Conservation (phyloP, 1,284 basidiomycete species). For the Leccinum ponderosum region DNA sequence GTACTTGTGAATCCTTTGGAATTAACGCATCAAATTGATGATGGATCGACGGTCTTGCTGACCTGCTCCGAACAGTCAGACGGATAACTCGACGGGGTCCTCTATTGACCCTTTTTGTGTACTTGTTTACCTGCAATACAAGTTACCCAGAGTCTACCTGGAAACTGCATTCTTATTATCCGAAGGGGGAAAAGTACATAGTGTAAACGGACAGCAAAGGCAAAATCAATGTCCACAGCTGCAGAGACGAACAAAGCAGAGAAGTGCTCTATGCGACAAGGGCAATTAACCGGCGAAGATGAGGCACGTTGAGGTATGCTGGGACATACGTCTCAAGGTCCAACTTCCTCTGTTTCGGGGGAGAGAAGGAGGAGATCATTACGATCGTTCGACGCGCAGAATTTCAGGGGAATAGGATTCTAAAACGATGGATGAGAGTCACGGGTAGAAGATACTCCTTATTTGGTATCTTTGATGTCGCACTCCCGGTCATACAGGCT, state of each 20-base stretch:
- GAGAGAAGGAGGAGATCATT: constrained; percentile 93
- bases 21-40: constrained; percentile 43
- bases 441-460: too few relatives aligned
- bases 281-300: constrained; percentile 79
- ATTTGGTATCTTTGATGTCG: background rate
- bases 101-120: background rate
- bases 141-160: constrained; percentile 1
- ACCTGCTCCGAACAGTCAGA: constrained; percentile 7
- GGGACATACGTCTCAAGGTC: constrained; percentile 88
- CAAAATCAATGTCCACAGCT: constrained; percentile 4
- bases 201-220: constrained; percentile 16
- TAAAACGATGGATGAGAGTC: too few relatives aligned
- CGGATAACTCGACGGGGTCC: background rate
- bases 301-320: constrained; percentile 83
- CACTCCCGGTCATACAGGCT: background rate
- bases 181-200: constrained; percentile 20
- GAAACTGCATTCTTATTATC: constrained; percentile 19
- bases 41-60: constrained; percentile 40
- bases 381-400: constrained; percentile 93
- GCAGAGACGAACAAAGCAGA: background rate
- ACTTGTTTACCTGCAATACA: background rate
- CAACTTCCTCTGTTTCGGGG: constrained; percentile 94
- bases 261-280: constrained; percentile 60
- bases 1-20: constrained; percentile 42
- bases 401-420: constrained; percentile 97